These are phyloP conservation scores for Euphorbia schlechtendalii DNA, from an alignment of 441 rosid genomes.

Conservation along the genomic window DNA sequence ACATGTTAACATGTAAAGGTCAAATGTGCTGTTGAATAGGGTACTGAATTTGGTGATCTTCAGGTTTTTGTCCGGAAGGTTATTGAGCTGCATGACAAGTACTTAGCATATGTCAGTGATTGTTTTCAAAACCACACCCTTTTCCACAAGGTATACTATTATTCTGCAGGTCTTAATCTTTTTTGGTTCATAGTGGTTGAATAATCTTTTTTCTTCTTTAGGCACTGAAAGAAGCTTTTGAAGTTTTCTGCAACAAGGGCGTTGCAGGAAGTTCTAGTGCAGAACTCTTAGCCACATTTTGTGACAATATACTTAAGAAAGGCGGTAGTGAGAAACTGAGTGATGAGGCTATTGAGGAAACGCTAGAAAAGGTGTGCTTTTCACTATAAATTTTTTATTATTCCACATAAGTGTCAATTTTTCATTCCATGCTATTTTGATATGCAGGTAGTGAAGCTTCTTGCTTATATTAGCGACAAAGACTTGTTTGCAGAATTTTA, in stretches of 20 bases:
- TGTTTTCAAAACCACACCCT: conserved; percentile 82
- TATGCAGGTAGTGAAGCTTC: conserved; percentile 71
- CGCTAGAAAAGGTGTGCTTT: conserved; percentile 74
- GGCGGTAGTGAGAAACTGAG: conserved; percentile 94
- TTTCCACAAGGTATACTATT: conserved; percentile 69
- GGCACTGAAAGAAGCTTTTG: conserved; percentile 98
- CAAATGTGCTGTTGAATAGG: not conserved
- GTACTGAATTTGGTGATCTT: conserved; percentile 19
- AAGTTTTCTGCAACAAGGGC: conserved; percentile 84
- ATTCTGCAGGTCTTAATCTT: not conserved
- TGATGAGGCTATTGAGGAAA: conserved; percentile 93
- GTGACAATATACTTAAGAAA: conserved; percentile 90
- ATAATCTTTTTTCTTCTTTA: conserved; percentile 20
- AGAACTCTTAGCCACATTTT: conserved; percentile 83
- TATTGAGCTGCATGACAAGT: conserved; percentile 85
- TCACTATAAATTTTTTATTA: not conserved
- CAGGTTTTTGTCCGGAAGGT: conserved; percentile 90
- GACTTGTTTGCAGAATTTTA: conserved; percentile 94
- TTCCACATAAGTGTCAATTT: not conserved
- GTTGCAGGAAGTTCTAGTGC: conserved; percentile 96
- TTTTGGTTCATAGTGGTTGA: conserved; percentile 12
- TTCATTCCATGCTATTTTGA: conserved; percentile 10
- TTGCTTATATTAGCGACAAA: conserved; percentile 84
- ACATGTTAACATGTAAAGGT: not conserved
- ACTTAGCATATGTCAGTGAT: conserved; percentile 75